Evolutionary conservation across 2,329 filamentous ascomycete genomes (phyloP).

Genomic region (Juglanconis oblonga): DNA sequence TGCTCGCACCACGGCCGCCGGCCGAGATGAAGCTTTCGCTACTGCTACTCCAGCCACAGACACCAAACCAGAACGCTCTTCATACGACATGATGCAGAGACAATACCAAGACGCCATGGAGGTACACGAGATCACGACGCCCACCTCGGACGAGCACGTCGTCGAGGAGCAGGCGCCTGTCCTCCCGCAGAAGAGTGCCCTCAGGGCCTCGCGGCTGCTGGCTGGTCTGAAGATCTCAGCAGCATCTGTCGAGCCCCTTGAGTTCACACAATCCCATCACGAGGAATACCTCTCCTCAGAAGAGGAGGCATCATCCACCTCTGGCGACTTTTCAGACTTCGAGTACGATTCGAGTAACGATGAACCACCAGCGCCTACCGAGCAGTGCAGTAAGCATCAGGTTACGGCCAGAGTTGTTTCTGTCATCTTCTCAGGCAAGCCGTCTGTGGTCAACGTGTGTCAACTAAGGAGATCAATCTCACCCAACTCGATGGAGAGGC

Average conservation of each 20-base stretch:
- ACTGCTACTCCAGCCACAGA: background rate
- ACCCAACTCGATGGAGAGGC: slow-evolving; percentile 32
- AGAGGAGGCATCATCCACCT: slow-evolving; percentile 61
- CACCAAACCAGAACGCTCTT: slow-evolving; percentile 8
- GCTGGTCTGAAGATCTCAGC: slow-evolving; percentile 29
- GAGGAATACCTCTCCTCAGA: slow-evolving; percentile 64
- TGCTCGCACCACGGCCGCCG: slow-evolving; percentile 8
- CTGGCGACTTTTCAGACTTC: slow-evolving; percentile 58
- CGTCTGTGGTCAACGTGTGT: slow-evolving; percentile 51
- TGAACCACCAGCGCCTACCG: slow-evolving; percentile 19
- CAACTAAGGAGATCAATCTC: slow-evolving; percentile 41
- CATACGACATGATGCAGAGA: slow-evolving; percentile 21
- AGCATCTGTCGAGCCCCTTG: slow-evolving; percentile 28
- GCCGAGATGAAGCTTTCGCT: slow-evolving; percentile 5
- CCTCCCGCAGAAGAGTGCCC: slow-evolving; percentile 48
- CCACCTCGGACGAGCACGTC: slow-evolving; percentile 20
- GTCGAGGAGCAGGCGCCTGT: slow-evolving; percentile 35
- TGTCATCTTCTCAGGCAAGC: slow-evolving; percentile 58
- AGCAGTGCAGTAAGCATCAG: slow-evolving; percentile 42
- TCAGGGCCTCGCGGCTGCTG: slow-evolving; percentile 46
- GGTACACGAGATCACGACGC: slow-evolving; percentile 17
- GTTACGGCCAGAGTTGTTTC: slow-evolving; percentile 58
- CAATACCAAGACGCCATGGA: slow-evolving; percentile 21
- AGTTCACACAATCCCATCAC: slow-evolving; percentile 46
- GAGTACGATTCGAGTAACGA: slow-evolving; percentile 36